Evolutionary conservation across 2,329 filamentous ascomycete species (phyloP), one percentile per base, ranked within the genome.

Genomic region (Diaporthe eres): DNA sequence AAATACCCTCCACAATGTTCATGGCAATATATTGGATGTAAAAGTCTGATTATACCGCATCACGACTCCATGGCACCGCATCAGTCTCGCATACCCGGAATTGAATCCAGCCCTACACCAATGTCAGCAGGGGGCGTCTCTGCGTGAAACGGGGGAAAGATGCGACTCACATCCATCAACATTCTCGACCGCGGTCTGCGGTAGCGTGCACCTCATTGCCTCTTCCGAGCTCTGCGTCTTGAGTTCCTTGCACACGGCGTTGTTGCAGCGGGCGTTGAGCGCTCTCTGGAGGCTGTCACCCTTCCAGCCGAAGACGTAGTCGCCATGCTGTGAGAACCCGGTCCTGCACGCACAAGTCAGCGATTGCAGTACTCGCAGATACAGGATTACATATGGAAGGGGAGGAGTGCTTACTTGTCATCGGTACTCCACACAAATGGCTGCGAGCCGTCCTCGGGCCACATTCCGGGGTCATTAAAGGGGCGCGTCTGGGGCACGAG

Each of bases 231-330:
- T 77, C 73, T 81, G 80, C 6, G 79, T 80, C 75, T 77, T 79
- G 47, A 81, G 77, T 13, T 44, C 68, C 2, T 72, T 71, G 75
- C 80, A 81, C 4, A 71, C 58, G 34, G 79, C 76, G 8, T 77
- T 76, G 39, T 73, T 73, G 60, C 74, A 75, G 4, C 58, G 53
- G 55, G 57, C 58, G 28, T 75, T 49, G 25, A 75, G 82, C 42
- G 82, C 82, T 1, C 75, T 68, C 75, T 83, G 82, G 22, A 83
- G 80, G 2, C 79, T 70, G 71, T 83, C 82, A n/a, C 76, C 82
- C 67, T 82, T 80, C 81, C 84, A 85, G 17, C 84, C 84, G 76
- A 85, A 85, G 34, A 85, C 80, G 78, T 85, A 85, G 74, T 85
- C 84, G 22, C 82, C 84, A 75, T 85, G 83, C 13, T 82, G 83